Evolutionary conservation across 2,329 filamentous ascomycete genomes (phyloP).

Genomic region (Huntiella savannae): DNA sequence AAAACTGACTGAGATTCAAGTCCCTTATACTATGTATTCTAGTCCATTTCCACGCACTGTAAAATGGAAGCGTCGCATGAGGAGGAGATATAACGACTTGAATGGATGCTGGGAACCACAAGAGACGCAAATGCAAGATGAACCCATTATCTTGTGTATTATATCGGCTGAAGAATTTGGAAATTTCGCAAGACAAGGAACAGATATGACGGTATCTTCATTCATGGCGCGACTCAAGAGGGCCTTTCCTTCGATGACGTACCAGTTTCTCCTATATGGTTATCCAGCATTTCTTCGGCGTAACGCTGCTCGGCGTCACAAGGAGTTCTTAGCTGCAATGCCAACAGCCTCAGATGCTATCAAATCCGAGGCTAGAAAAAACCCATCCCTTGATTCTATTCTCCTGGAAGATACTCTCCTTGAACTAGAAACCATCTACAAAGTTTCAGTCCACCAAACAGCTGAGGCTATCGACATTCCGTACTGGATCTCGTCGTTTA

Average conservation of each 20-base stretch:
- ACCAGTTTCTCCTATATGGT: conserved; percentile 58
- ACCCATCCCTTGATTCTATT: conserved; percentile 38
- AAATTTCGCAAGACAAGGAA: background rate
- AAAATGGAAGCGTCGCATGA: conserved; percentile 50
- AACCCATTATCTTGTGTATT: conserved; percentile 43
- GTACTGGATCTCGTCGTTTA: conserved; percentile 54
- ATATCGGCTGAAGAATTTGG: conserved; percentile 45
- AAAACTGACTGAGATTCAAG: conserved; percentile 31
- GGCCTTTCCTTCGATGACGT: conserved; percentile 30
- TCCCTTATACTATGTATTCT: conserved; percentile 26
- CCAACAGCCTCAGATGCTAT: conserved; percentile 11
- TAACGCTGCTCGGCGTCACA: conserved; percentile 47
- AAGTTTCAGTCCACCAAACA: conserved; percentile 52
- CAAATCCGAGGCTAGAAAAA: conserved; percentile 13
- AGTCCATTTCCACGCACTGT: conserved; percentile 34
- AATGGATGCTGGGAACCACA: conserved; percentile 47
- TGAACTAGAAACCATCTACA: conserved; percentile 47
- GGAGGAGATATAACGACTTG: conserved; percentile 40
- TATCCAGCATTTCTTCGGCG: conserved; percentile 46
- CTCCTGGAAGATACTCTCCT: conserved; percentile 52
- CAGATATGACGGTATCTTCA: conserved; percentile 16
- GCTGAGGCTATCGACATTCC: conserved; percentile 41
- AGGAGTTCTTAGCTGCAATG: conserved; percentile 47
- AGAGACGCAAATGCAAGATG: conserved; percentile 28
- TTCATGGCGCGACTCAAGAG: conserved; percentile 24